These are phyloP conservation scores for Celoporthe dispersa DNA, from an alignment of 2,329 filamentous ascomycete species.

Conservation along the genomic window DNA sequence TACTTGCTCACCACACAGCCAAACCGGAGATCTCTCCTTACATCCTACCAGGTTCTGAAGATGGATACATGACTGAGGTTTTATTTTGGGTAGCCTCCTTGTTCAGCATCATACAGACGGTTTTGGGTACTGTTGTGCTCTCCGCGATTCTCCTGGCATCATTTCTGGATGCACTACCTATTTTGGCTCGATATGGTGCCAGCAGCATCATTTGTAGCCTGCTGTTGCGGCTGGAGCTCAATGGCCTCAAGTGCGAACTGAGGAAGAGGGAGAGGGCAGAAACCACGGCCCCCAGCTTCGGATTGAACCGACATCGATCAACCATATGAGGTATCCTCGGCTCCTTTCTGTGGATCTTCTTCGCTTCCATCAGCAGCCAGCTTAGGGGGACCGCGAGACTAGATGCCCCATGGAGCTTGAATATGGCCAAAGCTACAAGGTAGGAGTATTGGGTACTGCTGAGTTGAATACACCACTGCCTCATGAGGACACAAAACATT, in stretches of 20 bases:
- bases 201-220: neutral
- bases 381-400: too few species aligned
- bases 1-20: neutral
- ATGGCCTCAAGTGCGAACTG: neutral
- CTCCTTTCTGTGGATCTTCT: too few species aligned
- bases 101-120: slow-evolving; percentile 6
- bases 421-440: too few species aligned
- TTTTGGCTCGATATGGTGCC: neutral
- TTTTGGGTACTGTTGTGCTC: slow-evolving; percentile 13
- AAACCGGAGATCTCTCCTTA: neutral
- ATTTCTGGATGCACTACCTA: slow-evolving; percentile 14
- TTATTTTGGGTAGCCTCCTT: slow-evolving; percentile 7
- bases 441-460: too few species aligned
- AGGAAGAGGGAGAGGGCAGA: neutral
- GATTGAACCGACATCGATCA: too few species aligned
- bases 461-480: too few species aligned
- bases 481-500: too few species aligned
- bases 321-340: neutral
- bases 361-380: too few species aligned
- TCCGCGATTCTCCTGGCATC: slow-evolving; percentile 13
- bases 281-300: too few species aligned
- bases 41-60: slow-evolving; percentile 2
- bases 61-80: slow-evolving; percentile 13
- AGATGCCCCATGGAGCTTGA: too few species aligned
- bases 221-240: slow-evolving; percentile 11